Evolutionary conservation across 345 rosid species (phyloP).

Genomic region (Salix udensis): DNA sequence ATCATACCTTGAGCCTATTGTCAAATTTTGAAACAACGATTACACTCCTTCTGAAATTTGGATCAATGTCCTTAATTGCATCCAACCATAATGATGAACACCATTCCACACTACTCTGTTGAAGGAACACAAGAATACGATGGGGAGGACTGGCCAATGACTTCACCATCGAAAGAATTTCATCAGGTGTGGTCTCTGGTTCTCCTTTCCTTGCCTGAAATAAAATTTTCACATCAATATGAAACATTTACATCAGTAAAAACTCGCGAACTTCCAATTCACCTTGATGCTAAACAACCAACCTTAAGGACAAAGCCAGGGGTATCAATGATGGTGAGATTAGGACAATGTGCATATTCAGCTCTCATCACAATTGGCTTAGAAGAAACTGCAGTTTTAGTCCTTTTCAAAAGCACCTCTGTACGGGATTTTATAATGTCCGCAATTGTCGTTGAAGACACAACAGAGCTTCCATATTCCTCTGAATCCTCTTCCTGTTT

Average conservation of each 20-base stretch:
- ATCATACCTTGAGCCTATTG: constrained; percentile 84
- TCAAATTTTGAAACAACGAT: constrained; percentile 96
- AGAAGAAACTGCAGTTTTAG: constrained; percentile 80
- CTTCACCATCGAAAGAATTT: constrained; percentile 90
- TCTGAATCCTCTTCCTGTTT: constrained; percentile 87
- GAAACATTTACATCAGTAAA: background rate
- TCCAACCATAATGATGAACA: constrained; percentile 97
- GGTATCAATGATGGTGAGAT: constrained; percentile 89
- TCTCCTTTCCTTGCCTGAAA: constrained; percentile 94
- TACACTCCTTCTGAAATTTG: constrained; percentile 69
- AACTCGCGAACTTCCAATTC: background rate
- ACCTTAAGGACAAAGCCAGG: constrained; percentile 99
- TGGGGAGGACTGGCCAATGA: constrained; percentile 92
- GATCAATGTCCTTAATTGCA: constrained; percentile 86
- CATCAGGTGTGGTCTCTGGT: constrained; percentile 89
- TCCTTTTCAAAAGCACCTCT: constrained; percentile 59
- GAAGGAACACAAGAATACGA: constrained; percentile 83
- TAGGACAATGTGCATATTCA: constrained; percentile 95
- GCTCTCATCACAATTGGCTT: constrained; percentile 98
- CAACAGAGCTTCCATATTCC: constrained; percentile 78
- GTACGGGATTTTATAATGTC: constrained; percentile 82
- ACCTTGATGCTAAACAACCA: background rate
- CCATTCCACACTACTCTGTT: constrained; percentile 99
- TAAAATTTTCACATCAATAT: background rate
- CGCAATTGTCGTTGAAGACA: constrained; percentile 62